Conservation (phyloP, 768 basidiomycete species). For the Lepiota venenata region DNA sequence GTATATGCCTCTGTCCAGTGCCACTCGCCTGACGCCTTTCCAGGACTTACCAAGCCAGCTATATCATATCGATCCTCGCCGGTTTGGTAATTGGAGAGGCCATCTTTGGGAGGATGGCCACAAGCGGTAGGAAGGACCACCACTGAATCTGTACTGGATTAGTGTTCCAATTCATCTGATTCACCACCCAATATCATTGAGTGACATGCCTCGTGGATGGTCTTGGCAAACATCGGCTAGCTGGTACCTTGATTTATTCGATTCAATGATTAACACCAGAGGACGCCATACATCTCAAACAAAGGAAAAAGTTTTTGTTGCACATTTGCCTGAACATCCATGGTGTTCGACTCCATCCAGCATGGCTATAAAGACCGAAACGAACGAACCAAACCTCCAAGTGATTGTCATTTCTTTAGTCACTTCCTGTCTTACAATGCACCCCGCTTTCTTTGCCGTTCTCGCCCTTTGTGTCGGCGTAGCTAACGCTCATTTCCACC, state of each 20-base stretch:
- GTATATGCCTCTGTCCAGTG: neutral
- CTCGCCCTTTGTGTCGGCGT: conserved; percentile 29
- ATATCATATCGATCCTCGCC: conserved; percentile 65
- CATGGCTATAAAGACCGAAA: neutral
- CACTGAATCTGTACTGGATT: conserved; percentile 16
- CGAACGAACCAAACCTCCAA: neutral
- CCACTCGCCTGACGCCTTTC: conserved; percentile 9
- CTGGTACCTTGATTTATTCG: conserved; percentile 1
- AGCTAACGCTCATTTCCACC: conserved; percentile 67
- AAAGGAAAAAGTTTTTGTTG: conserved; percentile 10
- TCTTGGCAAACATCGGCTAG: neutral
- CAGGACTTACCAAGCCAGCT: conserved; percentile 85
- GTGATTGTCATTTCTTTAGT: neutral
- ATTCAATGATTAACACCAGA: neutral
- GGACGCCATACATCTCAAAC: neutral
- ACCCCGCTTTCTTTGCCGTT: neutral
- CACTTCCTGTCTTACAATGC: neutral
- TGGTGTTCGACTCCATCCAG: neutral
- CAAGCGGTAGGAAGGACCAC: conserved; percentile 2
- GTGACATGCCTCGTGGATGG: neutral
- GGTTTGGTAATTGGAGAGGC: conserved; percentile 77
- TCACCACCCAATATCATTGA: neutral
- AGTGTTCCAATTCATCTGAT: no score
- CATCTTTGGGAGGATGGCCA: conserved; percentile 55
- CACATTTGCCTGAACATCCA: neutral